Conservation (phyloP, 2,329 filamentous ascomycete genomes). For the Stemphylium vesicarium region DNA sequence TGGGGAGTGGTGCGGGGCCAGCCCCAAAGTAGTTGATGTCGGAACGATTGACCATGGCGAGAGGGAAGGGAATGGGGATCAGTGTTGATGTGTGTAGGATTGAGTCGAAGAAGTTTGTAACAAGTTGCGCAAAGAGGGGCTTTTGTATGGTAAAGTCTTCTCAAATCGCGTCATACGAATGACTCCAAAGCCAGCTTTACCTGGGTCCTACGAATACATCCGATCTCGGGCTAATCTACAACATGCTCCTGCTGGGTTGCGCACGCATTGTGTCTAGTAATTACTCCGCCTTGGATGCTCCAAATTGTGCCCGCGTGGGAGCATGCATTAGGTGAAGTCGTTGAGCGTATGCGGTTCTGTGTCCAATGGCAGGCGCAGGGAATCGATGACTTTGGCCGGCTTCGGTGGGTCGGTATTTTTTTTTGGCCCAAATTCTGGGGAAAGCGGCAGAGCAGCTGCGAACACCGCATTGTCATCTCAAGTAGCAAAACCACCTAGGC, state of each 20-base stretch:
- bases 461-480: constrained; percentile 26
- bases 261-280: constrained; percentile 1
- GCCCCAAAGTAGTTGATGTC: constrained; percentile 89
- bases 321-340: constrained; percentile 29
- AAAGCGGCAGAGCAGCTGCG: constrained; percentile 18
- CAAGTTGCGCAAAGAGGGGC: constrained; percentile 10
- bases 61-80: constrained; percentile 2
- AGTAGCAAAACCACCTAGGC: constrained; percentile 10
- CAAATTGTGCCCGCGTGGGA: constrained; percentile 11
- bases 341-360: constrained; percentile 18
- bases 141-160: constrained; percentile 21
- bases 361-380: constrained; percentile 35
- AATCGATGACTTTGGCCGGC: constrained; percentile 42
- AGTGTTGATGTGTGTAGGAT: neutral
- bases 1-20: constrained; percentile 86
- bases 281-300: constrained; percentile 1
- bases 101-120: constrained; percentile 4
- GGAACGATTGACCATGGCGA: constrained; percentile 70
- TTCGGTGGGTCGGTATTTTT: constrained; percentile 30
- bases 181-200: constrained; percentile 30
- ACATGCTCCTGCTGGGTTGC: neutral
- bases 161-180: constrained; percentile 36
- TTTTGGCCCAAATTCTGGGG: constrained; percentile 23
- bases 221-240: constrained; percentile 31
- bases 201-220: constrained; percentile 12